Conservation (phyloP, 495 filamentous ascomycete genomes). For the Talaromyces thailandensis region DNA sequence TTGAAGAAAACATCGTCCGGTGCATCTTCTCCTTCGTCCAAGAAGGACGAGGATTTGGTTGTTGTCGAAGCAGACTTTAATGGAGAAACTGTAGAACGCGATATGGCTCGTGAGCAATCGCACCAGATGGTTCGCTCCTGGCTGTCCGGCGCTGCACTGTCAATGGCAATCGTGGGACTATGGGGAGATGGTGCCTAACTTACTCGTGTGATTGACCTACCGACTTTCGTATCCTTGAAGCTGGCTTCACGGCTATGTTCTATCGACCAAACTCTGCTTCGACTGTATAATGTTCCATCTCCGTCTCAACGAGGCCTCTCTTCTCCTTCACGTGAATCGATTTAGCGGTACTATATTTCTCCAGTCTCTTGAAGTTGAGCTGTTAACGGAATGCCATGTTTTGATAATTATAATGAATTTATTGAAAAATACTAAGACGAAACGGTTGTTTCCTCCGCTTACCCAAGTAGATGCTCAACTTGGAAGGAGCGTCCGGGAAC, state of each 20-base stretch:
- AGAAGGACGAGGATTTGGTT: constrained; percentile 57
- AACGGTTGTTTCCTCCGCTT: background rate
- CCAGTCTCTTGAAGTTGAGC: background rate
- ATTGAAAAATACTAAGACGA: background rate
- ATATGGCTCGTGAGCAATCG: constrained; percentile 56
- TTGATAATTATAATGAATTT: constrained; percentile 2
- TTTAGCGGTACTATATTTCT: background rate
- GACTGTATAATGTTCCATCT: constrained; percentile 4
- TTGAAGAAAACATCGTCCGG: constrained; percentile 10
- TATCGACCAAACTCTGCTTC: background rate
- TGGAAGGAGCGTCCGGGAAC: background rate
- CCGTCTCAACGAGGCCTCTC: background rate
- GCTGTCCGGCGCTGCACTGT: constrained; percentile 57
- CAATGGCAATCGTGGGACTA: constrained; percentile 71
- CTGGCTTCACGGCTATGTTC: background rate
- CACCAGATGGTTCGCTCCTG: constrained; percentile 51
- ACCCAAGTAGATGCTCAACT: background rate
- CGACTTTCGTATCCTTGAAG: background rate
- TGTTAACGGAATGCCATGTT: background rate
- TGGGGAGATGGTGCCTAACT: constrained; percentile 71
- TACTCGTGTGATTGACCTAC: background rate
- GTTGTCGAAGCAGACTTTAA: constrained; percentile 57
- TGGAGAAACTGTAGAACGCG: constrained; percentile 68
- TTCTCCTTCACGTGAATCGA: background rate
- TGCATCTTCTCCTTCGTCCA: constrained; percentile 12